These are phyloP conservation scores for Trichaptum fuscoviolaceum DNA, from an alignment of 768 basidiomycete species.

Conservation along the genomic window DNA sequence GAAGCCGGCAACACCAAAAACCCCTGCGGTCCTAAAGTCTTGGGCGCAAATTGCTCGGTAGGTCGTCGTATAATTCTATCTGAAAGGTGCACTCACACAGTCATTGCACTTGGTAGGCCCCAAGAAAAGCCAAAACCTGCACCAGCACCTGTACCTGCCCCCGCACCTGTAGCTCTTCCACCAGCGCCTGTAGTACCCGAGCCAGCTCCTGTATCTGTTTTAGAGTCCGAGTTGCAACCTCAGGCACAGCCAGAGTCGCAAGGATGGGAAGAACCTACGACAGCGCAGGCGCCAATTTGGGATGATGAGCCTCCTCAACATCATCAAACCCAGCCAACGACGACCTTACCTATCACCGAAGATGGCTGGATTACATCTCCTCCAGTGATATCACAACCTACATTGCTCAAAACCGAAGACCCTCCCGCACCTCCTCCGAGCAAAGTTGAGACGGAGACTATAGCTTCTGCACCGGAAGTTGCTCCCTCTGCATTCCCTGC, in stretches of 20 bases:
- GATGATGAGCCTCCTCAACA: slow-evolving; percentile 51
- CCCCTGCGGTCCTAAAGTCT: slow-evolving; percentile 72
- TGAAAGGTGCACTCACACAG: no score
- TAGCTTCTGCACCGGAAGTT: slow-evolving; percentile 14
- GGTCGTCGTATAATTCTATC: slow-evolving; percentile 15
- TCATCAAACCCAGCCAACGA: slow-evolving; percentile 23
- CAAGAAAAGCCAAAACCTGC: slow-evolving; percentile 27
- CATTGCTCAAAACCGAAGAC: slow-evolving; percentile 4
- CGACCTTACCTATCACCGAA: slow-evolving; percentile 1
- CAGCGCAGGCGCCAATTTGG: slow-evolving; percentile 62
- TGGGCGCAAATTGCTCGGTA: slow-evolving; percentile 85
- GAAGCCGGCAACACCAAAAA: slow-evolving; percentile 35
- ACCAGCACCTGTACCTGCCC: slow-evolving; percentile 19
- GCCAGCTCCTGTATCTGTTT: slow-evolving; percentile 12
- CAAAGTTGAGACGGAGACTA: slow-evolving; percentile 5
- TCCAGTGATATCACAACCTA: neutral
- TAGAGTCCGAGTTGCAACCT: slow-evolving; percentile 15
- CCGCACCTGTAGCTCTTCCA: slow-evolving; percentile 25
- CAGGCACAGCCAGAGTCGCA: slow-evolving; percentile 12
- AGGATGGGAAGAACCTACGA: slow-evolving; percentile 73
- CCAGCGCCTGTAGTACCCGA: slow-evolving; percentile 23
- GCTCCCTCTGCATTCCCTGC: slow-evolving; percentile 14
- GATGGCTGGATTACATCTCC: slow-evolving; percentile 15
- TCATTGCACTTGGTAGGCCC: slow-evolving; percentile 5
- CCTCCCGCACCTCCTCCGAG: slow-evolving; percentile 9